These are phyloP conservation scores for Cymbopogon flexuosus DNA, from an alignment of 202 grass and related monocot species.

Conservation along the genomic window DNA sequence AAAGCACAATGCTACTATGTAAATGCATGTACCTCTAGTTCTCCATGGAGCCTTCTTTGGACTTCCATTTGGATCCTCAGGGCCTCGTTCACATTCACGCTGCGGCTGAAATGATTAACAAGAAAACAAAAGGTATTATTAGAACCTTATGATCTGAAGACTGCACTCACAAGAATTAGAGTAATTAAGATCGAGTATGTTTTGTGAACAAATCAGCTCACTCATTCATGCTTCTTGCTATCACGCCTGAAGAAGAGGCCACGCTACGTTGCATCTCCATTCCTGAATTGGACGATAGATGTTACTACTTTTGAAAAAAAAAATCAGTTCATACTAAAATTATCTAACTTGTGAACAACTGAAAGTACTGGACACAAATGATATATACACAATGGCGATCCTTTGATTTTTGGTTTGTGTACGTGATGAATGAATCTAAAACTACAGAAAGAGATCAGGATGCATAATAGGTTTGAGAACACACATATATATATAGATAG, in stretches of 20 bases:
- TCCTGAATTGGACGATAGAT: neutral
- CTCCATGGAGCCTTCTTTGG: slow-evolving; percentile 80
- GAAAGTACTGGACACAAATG: neutral
- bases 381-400: neutral
- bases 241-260: slow-evolving; percentile 70
- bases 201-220: slow-evolving; percentile 35
- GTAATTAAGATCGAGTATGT: neutral
- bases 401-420: slow-evolving; percentile 1
- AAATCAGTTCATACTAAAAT: neutral
- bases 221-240: slow-evolving; percentile 80
- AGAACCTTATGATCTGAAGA: neutral
- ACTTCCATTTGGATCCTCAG: slow-evolving; percentile 95
- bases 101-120: slow-evolving; percentile 47
- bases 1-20: slow-evolving; percentile 6
- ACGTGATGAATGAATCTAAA: neutral
- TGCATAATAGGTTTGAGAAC: neutral
- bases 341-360: neutral
- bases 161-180: neutral
- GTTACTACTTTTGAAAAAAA: neutral
- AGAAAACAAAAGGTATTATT: neutral
- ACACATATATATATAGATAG: neutral
- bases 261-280: slow-evolving; percentile 70
- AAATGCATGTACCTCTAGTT: slow-evolving; percentile 56
- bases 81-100: slow-evolving; percentile 62
- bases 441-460: neutral